Base-by-base conservation (phyloP, 1,284 basidiomycete species). In the Cryptococcus neoformans region DNA sequence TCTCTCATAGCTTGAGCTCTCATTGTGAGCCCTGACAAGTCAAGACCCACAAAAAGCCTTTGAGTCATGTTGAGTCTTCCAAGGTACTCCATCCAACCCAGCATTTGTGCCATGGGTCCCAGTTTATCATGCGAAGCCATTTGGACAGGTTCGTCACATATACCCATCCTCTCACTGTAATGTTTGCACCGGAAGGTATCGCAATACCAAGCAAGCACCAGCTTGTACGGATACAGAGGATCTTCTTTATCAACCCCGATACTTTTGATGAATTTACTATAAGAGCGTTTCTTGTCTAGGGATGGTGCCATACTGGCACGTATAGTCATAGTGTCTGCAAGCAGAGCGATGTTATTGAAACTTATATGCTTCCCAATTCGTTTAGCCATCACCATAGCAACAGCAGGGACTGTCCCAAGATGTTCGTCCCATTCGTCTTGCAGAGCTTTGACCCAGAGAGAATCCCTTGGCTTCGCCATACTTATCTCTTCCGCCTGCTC, bases 1-100 rank as follows among this genome's bases (percentile, higher is more conserved):
- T 60, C 58, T 44, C 53, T 47, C 45, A 58, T 54, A 35, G 53
- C 56, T 46, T 53, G 54, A 1, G 49, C 54, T 4, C 62, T 41
- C 46, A 63, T 55, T 11, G 58, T 40, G 14, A 63, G 39, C n/a
- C 62, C 62, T 44, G 17, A 28, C 6, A 63, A 28, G 51, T 63
- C 62, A 12, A 57, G 48, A 11, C 62, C 62, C 4, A 57, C 38
- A 35, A 58, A 57, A 12, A 61, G 34, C 14, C 59, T 36, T n/a
- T 61, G 56, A 12, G 16, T 16, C 44, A 55, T 61, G 12, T 55
- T 55, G 49, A 61, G 42, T 38, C 38, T 46, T 12, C 44, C 61
- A 4, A 62, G 36, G 35, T 62, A 55, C 37, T 62, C 54, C 41
- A 62, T 35, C 58, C 58, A 62, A 2, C 49, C 55, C 21, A 60